phyloP scores from a whole-genome alignment of 306 rosid species.

The Quercus dentata region DNA sequence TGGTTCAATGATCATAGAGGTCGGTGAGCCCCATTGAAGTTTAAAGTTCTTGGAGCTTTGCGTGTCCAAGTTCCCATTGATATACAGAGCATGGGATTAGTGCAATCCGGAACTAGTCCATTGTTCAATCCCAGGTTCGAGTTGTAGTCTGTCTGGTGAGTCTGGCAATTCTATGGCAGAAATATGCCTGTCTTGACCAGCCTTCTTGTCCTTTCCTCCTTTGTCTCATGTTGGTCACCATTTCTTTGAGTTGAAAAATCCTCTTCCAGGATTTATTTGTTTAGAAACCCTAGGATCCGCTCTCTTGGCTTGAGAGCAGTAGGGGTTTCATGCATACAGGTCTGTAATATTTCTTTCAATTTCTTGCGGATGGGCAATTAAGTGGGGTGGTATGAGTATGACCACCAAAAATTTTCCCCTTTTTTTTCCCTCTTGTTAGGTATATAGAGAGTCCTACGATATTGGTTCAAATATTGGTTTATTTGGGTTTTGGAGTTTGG shows the following conservation, averaged over 20 bases:
- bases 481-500: slow-evolving; percentile 26
- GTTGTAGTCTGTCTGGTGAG: slow-evolving; percentile 20
- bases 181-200: slow-evolving; percentile 16
- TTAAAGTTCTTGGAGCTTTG: slow-evolving; percentile 41
- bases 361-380: slow-evolving; percentile 38
- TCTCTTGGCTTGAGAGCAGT: slow-evolving; percentile 16
- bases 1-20: slow-evolving; percentile 38
- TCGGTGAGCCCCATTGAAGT: slow-evolving; percentile 28
- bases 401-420: slow-evolving; percentile 7
- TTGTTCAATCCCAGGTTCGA: slow-evolving; percentile 25
- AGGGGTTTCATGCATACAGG: slow-evolving; percentile 26
- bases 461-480: slow-evolving; percentile 27
- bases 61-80: slow-evolving; percentile 29
- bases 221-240: slow-evolving; percentile 5
- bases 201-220: neutral
- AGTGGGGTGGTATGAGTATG: slow-evolving; percentile 33
- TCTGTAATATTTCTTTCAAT: slow-evolving; percentile 33
- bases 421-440: slow-evolving; percentile 18
- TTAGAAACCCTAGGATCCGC: slow-evolving; percentile 20
- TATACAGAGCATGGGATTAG: slow-evolving; percentile 23
- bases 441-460: slow-evolving; percentile 23
- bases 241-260: slow-evolving; percentile 18
- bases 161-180: slow-evolving; percentile 21
- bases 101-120: slow-evolving; percentile 30
- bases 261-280: slow-evolving; percentile 7